phyloP scores from a whole-genome alignment of 208 protist genomes.

The Trypanosoma rangeli region DNA sequence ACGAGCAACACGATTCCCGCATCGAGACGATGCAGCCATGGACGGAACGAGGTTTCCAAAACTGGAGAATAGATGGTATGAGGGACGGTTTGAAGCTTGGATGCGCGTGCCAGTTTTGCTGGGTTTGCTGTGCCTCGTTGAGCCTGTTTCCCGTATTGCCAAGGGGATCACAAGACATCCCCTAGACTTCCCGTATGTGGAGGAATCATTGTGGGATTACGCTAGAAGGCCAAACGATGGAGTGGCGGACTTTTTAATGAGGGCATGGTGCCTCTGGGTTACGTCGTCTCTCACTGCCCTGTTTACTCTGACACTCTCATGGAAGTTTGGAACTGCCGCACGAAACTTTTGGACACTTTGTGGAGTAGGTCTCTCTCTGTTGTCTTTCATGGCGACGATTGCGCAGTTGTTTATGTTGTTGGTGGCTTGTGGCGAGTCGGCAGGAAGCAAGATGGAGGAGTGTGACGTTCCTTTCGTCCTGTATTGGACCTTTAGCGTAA shows the following conservation, averaged over 20 bases:
- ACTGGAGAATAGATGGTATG: background rate
- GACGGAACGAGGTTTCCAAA: too few relatives aligned
- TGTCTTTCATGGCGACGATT: slow-evolving; percentile 48
- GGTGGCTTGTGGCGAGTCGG: slow-evolving; percentile 44
- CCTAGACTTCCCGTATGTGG: slow-evolving; percentile 52
- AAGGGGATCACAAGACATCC: background rate
- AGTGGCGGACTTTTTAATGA: slow-evolving; percentile 34
- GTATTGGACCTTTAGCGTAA: slow-evolving; percentile 64
- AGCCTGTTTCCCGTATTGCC: background rate
- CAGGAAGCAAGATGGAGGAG: slow-evolving; percentile 42
- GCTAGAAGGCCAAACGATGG: slow-evolving; percentile 37
- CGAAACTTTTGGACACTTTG: slow-evolving; percentile 68
- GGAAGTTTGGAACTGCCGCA: slow-evolving; percentile 47
- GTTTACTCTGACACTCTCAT: slow-evolving; percentile 41
- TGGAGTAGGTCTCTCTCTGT: slow-evolving; percentile 66
- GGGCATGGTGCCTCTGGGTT: slow-evolving; percentile 35
- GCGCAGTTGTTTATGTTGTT: slow-evolving; percentile 61
- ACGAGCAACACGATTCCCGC: slow-evolving; percentile 19
- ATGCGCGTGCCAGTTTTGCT: slow-evolving; percentile 29
- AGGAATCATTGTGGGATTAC: slow-evolving; percentile 40
- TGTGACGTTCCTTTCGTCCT: slow-evolving; percentile 69
- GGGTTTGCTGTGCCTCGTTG: slow-evolving; percentile 19
- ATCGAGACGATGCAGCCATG: background rate
- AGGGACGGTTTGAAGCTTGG: slow-evolving; percentile 26
- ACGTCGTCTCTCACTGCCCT: slow-evolving; percentile 30